Evolutionary conservation across 768 basidiomycete species (phyloP).

Genomic region (Mycena albidolilacea): DNA sequence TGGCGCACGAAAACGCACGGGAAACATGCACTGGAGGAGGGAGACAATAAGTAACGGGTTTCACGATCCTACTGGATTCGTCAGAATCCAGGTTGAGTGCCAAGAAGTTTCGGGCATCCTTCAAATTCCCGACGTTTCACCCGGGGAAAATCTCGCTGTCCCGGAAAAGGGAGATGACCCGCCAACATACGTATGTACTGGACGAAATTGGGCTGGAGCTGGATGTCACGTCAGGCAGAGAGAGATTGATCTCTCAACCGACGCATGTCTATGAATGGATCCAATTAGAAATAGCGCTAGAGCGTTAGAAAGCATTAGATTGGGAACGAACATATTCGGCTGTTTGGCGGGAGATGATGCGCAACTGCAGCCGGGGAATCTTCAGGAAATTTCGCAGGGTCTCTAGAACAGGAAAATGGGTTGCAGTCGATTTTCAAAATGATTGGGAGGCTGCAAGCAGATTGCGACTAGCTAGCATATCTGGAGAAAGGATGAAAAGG

Average conservation of each 20-base stretch:
- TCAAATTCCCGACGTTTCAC: not conserved
- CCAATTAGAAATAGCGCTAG: not conserved
- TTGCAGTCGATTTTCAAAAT: not conserved
- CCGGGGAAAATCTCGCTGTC: not conserved
- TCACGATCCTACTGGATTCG: too few species aligned
- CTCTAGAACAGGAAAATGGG: not conserved
- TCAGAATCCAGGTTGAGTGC: too few species aligned
- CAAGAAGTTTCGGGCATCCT: too few species aligned
- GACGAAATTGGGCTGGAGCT: too few species aligned
- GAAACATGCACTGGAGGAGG: too few species aligned
- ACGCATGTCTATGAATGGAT: not conserved
- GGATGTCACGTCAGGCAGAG: not conserved
- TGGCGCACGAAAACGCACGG: too few species aligned
- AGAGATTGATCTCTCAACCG: not conserved
- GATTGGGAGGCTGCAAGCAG: not conserved
- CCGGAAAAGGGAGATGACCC: not conserved
- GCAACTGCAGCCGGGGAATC: too few species aligned
- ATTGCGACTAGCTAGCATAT: not conserved
- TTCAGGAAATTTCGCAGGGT: not conserved
- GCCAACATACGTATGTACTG: not conserved
- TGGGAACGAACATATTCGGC: not conserved
- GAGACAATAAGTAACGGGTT: too few species aligned
- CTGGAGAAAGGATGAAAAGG: too few species aligned
- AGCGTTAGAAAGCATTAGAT: not conserved
- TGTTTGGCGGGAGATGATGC: too few species aligned